Evolutionary conservation across 2,329 filamentous ascomycete genomes (phyloP).

Genomic region (Alternaria consortialis): DNA sequence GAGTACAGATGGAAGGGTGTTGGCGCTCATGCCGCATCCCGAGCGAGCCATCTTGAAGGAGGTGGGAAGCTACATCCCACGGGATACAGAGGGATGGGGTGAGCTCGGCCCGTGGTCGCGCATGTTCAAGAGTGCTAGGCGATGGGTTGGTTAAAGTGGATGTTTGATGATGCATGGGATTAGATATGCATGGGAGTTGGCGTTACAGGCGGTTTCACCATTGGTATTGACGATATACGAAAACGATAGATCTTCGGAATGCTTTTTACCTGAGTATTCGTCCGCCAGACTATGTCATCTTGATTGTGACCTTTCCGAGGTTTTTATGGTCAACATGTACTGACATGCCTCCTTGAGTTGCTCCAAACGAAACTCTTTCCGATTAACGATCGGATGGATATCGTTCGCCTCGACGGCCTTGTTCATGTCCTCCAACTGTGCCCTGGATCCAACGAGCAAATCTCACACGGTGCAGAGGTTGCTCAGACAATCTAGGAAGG

Average conservation of each 20-base stretch:
- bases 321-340: too few relatives aligned
- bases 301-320: too few relatives aligned
- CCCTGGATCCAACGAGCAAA: too few relatives aligned
- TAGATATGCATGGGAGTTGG: slow-evolving; percentile 2
- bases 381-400: too few relatives aligned
- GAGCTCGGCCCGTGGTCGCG: slow-evolving; percentile 86
- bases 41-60: slow-evolving; percentile 87
- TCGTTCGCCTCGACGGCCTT: too few relatives aligned
- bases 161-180: neutral
- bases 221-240: slow-evolving; percentile 4
- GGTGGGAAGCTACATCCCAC: slow-evolving; percentile 77
- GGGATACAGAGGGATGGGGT: slow-evolving; percentile 72
- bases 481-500: too few relatives aligned
- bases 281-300: too few relatives aligned
- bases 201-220: slow-evolving; percentile 5
- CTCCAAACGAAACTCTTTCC: too few relatives aligned
- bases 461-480: too few relatives aligned
- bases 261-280: too few relatives aligned
- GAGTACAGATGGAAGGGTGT: slow-evolving; percentile 78
- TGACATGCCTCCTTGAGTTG: too few relatives aligned
- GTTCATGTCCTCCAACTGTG: too few relatives aligned
- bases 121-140: slow-evolving; percentile 85
- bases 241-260: slow-evolving; percentile 5
- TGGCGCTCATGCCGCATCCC: slow-evolving; percentile 93
- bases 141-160: slow-evolving; percentile 75